Base-by-base conservation (phyloP, 169 alveolate species). In the Babesia bigemina region DNA sequence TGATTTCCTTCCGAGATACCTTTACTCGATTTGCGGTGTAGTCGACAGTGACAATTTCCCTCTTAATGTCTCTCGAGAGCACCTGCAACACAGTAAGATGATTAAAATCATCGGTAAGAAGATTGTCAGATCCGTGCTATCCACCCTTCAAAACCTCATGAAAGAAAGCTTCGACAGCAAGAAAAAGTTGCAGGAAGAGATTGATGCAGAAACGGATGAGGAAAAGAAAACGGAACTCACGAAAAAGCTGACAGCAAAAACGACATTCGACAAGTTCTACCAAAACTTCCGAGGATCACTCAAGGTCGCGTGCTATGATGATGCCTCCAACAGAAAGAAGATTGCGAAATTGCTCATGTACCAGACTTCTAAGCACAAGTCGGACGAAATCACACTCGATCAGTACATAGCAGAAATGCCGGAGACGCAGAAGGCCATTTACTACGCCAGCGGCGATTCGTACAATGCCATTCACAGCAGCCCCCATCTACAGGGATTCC, bases 31-130 rank as follows among this genome's bases (percentile, higher is more conserved):
- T 22, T 87, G 92, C 81, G 99, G 99, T 58, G 97, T 97, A 4
- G 97, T 97, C 47, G 99, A 97, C 87, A 88, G 97, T 22, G 99
- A 97, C 74, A 98, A 96, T 77, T 85, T 97, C 72, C 98, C 99
- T 2, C 95, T 97, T 59, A 97, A 97, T 78, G 98, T 97, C 48
- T 95, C 98, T 0, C 84, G 98, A 42, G 98, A 95, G 82, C 94
- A 93, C 69, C 86, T 95, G 36, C 99, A 97, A 82, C 98, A 97
- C 79, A 93, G 94, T 75, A 95, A 96, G 90, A 92, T 96, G 56
- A 81, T 97, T 69, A 94, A 94, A 85, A 96, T 96, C 52, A 94
- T 97, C 65, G 91, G 95, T 78, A 98, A 97, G 93, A 97, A 98
- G 94, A 90, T 98, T 21, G 99, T 97, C 11, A 92, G 99, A 63